A percentile compares a stretch with the other conserved stretches of the same genome.
Evolutionary conservation across 176 grass and related monocot genomes (phyloP).

Genomic region (Zizania latifolia): DNA sequence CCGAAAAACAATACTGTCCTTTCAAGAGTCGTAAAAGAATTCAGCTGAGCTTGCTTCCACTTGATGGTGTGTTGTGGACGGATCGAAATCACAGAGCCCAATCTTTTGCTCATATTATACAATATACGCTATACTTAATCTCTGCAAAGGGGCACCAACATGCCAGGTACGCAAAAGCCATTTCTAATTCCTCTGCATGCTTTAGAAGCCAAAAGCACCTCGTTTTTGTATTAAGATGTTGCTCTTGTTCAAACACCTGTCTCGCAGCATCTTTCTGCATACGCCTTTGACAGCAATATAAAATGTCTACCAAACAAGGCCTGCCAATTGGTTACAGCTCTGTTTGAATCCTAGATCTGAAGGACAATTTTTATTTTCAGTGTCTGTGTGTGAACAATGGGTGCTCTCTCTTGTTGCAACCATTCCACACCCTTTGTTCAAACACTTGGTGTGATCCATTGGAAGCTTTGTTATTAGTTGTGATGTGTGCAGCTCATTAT

Average conservation of each 20-base stretch:
- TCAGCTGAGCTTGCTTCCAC: slow-evolving; percentile 19
- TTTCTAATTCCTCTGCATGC: slow-evolving; percentile 19
- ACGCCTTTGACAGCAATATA: slow-evolving; percentile 27
- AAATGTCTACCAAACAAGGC: slow-evolving; percentile 1
- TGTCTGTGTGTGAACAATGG: background rate
- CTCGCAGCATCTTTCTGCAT: slow-evolving; percentile 37
- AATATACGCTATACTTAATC: background rate
- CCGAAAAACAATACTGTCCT: background rate
- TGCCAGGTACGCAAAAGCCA: slow-evolving; percentile 30
- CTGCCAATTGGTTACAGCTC: slow-evolving; percentile 36
- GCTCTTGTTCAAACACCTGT: slow-evolving; percentile 38
- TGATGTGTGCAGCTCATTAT: slow-evolving; percentile 12
- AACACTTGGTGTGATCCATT: background rate
- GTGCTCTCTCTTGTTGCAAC: slow-evolving; percentile 20
- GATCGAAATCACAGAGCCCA: background rate
- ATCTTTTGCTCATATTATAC: background rate
- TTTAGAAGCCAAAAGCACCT: slow-evolving; percentile 21
- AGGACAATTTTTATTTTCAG: background rate
- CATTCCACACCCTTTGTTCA: slow-evolving; percentile 10
- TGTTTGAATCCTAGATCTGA: slow-evolving; percentile 47
- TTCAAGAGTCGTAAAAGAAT: background rate
- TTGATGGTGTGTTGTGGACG: background rate
- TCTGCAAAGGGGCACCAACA: slow-evolving; percentile 4
- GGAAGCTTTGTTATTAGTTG: slow-evolving; percentile 3
- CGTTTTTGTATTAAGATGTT: slow-evolving; percentile 32